Evolutionary conservation across 805 yeast genomes (phyloP), one percentile per base, ranked within the genome.

Genomic region (Sugiyamaella chiloensis): DNA sequence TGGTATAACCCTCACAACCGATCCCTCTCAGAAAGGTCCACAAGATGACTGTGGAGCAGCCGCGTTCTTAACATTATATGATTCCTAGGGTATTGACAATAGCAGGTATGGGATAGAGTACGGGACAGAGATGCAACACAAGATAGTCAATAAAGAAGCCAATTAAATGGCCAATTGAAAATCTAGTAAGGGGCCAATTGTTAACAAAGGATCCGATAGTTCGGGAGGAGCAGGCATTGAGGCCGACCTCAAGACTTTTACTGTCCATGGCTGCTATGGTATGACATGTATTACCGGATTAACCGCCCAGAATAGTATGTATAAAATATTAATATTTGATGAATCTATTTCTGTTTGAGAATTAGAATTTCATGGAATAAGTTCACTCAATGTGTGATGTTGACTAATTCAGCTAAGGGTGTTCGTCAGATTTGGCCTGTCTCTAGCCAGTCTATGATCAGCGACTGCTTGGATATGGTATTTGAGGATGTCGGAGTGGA

Each of bases 221-320:
- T 83, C 91, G 8, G 96, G 96, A 2, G 96, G 96, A 2, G 96
- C 96, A 2, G 96, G 96, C 2, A 81, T 87, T 42, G 96, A 87
- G 63, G 96, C 96, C 0, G 96, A 87, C 61, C 61, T 87, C 31
- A 88, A 88, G 66, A 81, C 96, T 0, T 76, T 87, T 46, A 72
- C 85, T 2, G 85, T 85, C 1, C 86, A 84, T 57, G 78, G 79
- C 12, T 87, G 87, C 43, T 85, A 81, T 59, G 96, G 86, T 0
- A 66, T 83, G 63, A 84, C 90, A 0, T 83, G 89, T 57, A 80
- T 86, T 39, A 77, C 89, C 6, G 90, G 89, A 2, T 65, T 88
- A 50, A 87, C 95, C 0, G 85, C 89, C 5, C 96, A 88, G 59
- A 86, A 88, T 58, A 83, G 86, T 4, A 59, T 47, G 52, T 48